Evolutionary conservation across 2,329 filamentous ascomycete species (phyloP).

Genomic region (Colletotrichum melonis): DNA sequence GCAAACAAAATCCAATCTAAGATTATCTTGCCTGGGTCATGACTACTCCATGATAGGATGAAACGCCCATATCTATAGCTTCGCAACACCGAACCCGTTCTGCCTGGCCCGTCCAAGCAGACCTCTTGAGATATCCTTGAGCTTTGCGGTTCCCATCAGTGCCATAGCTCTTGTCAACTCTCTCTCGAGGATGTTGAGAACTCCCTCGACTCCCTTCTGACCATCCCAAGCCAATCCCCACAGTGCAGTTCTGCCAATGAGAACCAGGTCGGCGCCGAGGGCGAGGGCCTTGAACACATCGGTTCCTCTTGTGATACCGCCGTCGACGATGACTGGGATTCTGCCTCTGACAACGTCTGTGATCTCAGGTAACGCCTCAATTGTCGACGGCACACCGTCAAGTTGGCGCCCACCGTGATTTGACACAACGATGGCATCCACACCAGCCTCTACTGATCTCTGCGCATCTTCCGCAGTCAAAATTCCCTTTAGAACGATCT

Average conservation of each 20-base stretch:
- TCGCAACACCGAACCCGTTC: slow-evolving; percentile 27
- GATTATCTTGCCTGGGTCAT: background rate
- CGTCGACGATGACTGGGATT: slow-evolving; percentile 39
- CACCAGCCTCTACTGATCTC: slow-evolving; percentile 36
- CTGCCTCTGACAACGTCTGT: slow-evolving; percentile 24
- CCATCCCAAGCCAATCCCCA: slow-evolving; percentile 36
- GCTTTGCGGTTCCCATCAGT: slow-evolving; percentile 21
- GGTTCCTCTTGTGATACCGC: slow-evolving; percentile 28
- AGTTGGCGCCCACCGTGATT: slow-evolving; percentile 40
- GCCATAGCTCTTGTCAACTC: slow-evolving; percentile 31
- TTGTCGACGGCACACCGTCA: slow-evolving; percentile 33
- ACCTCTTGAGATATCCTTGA: slow-evolving; percentile 27
- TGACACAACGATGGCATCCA: slow-evolving; percentile 38
- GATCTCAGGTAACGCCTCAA: slow-evolving; percentile 36
- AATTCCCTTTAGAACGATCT: slow-evolving; percentile 40
- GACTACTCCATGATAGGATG: background rate
- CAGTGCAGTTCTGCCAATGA: slow-evolving; percentile 30
- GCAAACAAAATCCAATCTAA: background rate
- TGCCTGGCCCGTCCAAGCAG: slow-evolving; percentile 21
- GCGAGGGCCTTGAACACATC: slow-evolving; percentile 35
- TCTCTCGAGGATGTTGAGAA: slow-evolving; percentile 28
- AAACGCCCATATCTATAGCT: background rate
- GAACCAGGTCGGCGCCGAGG: slow-evolving; percentile 24
- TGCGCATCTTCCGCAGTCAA: slow-evolving; percentile 38
- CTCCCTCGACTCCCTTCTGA: slow-evolving; percentile 32